Evolutionary conservation across 2,329 filamentous ascomycete species (phyloP), one percentile per base, ranked within the genome.

Genomic region (Cladophialophora immunda): DNA sequence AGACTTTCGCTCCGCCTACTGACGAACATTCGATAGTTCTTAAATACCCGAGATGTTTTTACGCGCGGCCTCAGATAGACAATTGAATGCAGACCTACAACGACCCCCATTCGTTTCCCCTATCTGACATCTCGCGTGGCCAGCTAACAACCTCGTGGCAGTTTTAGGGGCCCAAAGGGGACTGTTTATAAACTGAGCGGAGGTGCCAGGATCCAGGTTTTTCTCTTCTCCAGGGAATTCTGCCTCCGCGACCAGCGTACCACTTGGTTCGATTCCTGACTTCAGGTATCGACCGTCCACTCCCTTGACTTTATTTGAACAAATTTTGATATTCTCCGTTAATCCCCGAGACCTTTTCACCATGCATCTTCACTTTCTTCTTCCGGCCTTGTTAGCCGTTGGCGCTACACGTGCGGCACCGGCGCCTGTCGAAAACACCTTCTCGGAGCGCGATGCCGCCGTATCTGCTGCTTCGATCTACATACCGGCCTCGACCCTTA

Each of bases 401-500:
- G 63, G 38, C 11, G 36, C 36, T 19, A 29, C 36, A 6, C 59
- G 41, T 2, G 68, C 66, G 19, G 62, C 66, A 17, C 66, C 68
- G 54, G 59, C 63, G 13, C n/a, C 66, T 5, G 38, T 41, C 22
- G 67, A 66, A 29, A 38, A 64, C 41, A 58, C 7, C 30, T 59
- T 67, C 9, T 36, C 57, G n/a, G 60, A 69, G 38, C 64, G 67
- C 13, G 62, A 38, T 25, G 17, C 72, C 13, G 62, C n/a, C 22
- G 11, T 73, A 36, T 45, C 62, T 4, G 19, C 60, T 5, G 38
- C 63, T 15, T 38, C 58, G 8, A 59, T 66, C 29, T 73, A 54
- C 64, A 60, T 36, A 34, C 70, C 45, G 27, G 64, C 55, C 34
- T 70, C 63, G 52, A 70, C 58, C 59, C 61, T 57, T 68, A 60